These are phyloP conservation scores for Infundibulicybe gibba DNA, from an alignment of 768 basidiomycete species.

Conservation along the genomic window DNA sequence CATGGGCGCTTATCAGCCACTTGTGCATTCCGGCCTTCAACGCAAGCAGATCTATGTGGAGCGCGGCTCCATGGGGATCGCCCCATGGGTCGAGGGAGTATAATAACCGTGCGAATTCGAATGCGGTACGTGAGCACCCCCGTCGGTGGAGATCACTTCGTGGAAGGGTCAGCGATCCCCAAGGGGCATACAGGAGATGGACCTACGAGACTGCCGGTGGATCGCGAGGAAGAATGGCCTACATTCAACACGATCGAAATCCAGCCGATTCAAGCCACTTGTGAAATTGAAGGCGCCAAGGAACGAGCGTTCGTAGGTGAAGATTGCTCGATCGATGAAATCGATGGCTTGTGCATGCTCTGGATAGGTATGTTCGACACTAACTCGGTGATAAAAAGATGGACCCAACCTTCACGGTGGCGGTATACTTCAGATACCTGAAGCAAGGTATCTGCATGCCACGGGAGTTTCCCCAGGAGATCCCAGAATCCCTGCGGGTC, in stretches of 20 bases:
- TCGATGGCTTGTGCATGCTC: conserved; percentile 85
- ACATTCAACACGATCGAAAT: conserved; percentile 90
- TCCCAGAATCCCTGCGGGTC: conserved; percentile 79
- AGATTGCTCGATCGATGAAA: conserved; percentile 88
- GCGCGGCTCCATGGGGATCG: conserved; percentile 85
- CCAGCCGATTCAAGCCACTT: conserved; percentile 75
- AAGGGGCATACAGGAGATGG: not conserved
- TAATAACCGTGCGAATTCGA: conserved; percentile 87
- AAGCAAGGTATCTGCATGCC: conserved; percentile 90
- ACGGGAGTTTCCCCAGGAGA: conserved; percentile 74
- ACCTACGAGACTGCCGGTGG: conserved; percentile 79
- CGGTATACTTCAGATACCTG: conserved; percentile 83
- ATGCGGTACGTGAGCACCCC: conserved; percentile 85
- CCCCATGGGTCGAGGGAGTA: conserved; percentile 79
- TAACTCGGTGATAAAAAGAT: not conserved
- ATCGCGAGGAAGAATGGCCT: conserved; percentile 89
- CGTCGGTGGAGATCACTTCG: conserved; percentile 80
- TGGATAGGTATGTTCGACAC: conserved; percentile 17
- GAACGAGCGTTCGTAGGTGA: conserved; percentile 89
- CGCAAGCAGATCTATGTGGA: conserved; percentile 84
- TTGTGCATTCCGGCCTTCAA: conserved; percentile 75
- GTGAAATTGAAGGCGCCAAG: conserved; percentile 85
- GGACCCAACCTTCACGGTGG: conserved; percentile 74
- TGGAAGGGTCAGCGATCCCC: not conserved
- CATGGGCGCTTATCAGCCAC: conserved; percentile 76